These are phyloP conservation scores for Thymus mandschuricus DNA, from an alignment of 257 asterid species.

Conservation along the genomic window DNA sequence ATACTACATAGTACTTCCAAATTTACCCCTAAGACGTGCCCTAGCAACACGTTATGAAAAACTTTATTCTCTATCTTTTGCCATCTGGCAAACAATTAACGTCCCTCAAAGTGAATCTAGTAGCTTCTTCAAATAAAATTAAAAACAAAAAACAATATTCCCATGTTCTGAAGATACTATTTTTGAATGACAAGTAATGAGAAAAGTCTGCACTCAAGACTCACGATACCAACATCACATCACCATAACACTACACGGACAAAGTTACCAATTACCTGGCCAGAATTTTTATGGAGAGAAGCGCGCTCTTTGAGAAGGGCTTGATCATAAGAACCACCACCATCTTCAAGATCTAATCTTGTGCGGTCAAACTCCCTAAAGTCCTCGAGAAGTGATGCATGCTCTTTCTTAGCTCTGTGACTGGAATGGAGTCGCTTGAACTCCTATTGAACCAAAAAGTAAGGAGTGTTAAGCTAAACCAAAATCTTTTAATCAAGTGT, in stretches of 20 bases:
- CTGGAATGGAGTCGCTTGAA: slow-evolving; percentile 88
- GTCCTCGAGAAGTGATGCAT: slow-evolving; percentile 92
- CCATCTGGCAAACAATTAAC: not conserved
- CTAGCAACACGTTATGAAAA: slow-evolving; percentile 6
- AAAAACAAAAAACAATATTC: not conserved
- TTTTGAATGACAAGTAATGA: slow-evolving; percentile 15
- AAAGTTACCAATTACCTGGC: slow-evolving; percentile 63
- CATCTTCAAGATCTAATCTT: slow-evolving; percentile 94
- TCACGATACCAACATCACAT: slow-evolving; percentile 22
- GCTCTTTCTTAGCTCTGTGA: slow-evolving; percentile 92
- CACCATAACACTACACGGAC: slow-evolving; percentile 8
- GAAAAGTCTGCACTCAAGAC: slow-evolving; percentile 10
- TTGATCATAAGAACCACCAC: slow-evolving; percentile 83
- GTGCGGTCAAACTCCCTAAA: slow-evolving; percentile 95
- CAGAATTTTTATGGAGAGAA: slow-evolving; percentile 69
- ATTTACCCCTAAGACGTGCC: slow-evolving; percentile 17
- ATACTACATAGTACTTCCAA: slow-evolving; percentile 28
- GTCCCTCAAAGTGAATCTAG: slow-evolving; percentile 14
- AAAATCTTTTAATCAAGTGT: slow-evolving; percentile 28
- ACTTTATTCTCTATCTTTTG: slow-evolving; percentile 21
- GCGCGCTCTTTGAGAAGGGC: slow-evolving; percentile 89
- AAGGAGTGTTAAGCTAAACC: slow-evolving; percentile 29
- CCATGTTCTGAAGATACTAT: slow-evolving; percentile 22
- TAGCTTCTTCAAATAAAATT: slow-evolving; percentile 15
- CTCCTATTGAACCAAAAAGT: slow-evolving; percentile 54